Evolutionary conservation across 2,329 filamentous ascomycete genomes (phyloP), one percentile per base, ranked within the genome.

Genomic region (Bimuria novae-zelandiae): DNA sequence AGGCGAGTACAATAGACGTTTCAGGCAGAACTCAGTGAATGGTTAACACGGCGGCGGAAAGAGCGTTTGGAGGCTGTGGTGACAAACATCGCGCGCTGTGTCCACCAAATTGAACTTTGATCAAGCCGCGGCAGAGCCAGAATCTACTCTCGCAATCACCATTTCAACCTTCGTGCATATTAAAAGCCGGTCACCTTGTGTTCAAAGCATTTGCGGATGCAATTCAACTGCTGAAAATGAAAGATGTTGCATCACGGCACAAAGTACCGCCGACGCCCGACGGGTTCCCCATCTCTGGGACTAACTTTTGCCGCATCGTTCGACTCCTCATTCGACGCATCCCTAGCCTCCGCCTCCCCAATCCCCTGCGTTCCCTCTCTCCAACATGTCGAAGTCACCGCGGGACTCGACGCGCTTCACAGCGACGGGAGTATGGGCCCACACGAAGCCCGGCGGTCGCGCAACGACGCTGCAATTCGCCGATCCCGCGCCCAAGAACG

Each of bases 341-440:
- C 33, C 8, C 7, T 3, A 62, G 56, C 23, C 45, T 53, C 58
- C 55, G 50, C 47, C 60, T 53, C 46, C 12, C 54, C 33, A 37
- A 45, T 39, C 52, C 44, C 19, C 32, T 36, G 23, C 35, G 45
- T 39, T 51, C 49, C 23, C 43, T 30, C 44, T 40, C 21, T 35
- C 17, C 53, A 72, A 21, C 39, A 79, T 79, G 77, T 82, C 88
- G 55, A 87, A 88, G 70, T 89, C 85, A 76, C 86, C 89, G 71
- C 84, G 84, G 65, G 89, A 92, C 73, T 89, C 90, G 62, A 94
- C 90, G 66, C 87, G 89, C 70, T 94, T 89, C 75, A 89, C 87
- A 14, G 78, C 85, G 22, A 88, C 85, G 16, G 84, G 82, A 55
- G 86, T 86, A 30, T 89, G 91, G 76, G 89, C 88, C 64, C 82